A percentile compares a stretch with the other conserved stretches of the same genome.
These are phyloP conservation scores for Phylloporus arenicola DNA, from an alignment of 768 basidiomycete genomes.

Conservation along the genomic window DNA sequence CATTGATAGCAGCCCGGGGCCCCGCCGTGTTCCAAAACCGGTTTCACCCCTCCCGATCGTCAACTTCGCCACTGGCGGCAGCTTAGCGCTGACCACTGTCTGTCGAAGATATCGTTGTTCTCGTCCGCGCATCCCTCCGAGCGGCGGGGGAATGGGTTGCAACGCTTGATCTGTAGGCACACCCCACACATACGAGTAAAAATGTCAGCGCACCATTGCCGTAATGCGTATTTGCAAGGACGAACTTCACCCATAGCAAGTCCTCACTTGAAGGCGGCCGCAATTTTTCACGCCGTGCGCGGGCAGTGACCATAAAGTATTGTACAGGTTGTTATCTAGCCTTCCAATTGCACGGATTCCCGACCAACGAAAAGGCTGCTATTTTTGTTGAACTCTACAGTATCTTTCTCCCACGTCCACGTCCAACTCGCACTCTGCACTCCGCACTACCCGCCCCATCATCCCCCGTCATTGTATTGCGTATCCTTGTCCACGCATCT, in stretches of 20 bases:
- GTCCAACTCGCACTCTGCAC: too few species aligned
- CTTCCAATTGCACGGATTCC: too few species aligned
- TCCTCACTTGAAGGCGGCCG: not conserved
- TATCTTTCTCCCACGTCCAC: too few species aligned
- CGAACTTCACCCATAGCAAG: conserved; percentile 10
- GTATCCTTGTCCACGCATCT: too few species aligned
- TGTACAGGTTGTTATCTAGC: too few species aligned
- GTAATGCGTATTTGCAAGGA: conserved; percentile 13
- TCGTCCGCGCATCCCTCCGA: conserved; percentile 21
- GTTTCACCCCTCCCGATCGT: not conserved
- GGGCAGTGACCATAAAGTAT: not conserved
- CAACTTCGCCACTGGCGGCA: too few species aligned
- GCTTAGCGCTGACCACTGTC: too few species aligned
- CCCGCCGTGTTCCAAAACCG: not conserved
- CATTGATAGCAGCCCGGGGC: not conserved
- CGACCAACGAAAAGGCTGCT: too few species aligned
- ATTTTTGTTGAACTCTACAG: too few species aligned
- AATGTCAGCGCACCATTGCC: conserved; percentile 14
- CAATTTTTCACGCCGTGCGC: conserved; percentile 1
- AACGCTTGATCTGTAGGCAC: conserved; percentile 18
- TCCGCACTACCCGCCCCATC: too few species aligned
- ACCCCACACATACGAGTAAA: conserved; percentile 24
- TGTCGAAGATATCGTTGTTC: too few species aligned
- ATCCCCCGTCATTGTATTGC: too few species aligned
- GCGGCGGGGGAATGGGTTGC: conserved; percentile 18